Base-by-base conservation (phyloP, 2,329 filamentous ascomycete genomes). In the Cladophialophora carrionii region DNA sequence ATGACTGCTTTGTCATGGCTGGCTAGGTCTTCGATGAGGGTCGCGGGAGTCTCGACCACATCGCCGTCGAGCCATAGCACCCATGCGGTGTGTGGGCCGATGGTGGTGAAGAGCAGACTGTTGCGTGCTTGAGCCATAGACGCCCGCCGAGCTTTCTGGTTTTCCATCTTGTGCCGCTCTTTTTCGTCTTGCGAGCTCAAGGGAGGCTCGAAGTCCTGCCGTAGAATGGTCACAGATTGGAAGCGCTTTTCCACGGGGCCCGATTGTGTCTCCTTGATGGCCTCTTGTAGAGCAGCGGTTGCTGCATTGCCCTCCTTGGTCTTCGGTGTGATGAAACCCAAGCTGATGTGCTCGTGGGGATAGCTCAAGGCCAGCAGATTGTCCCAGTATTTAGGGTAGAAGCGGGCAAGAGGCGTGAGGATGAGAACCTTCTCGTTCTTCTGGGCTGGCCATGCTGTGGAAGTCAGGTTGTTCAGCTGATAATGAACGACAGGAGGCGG, bases 311-410 rank as follows among this genome's bases (percentile, higher is more conserved):
- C 95, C 72, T 97, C 93, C 75, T 90, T 90, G 55, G 88, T 96
- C 80, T 96, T 96, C 59, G 95, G 95, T 31, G 96, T 88, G 75
- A 99, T 98, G 80, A 98, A 99, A 46, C 92, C 95, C 31, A 99
- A 83, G 0, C 92, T 96, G 74, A 99, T 96, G 69, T 98, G 86
- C 65, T 96, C 90, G 79, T 97, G 95, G 2, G 95, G 95, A 76
- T 98, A 99, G 73, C 80, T 85, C 62, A 99, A 84, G 75, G 87
- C 87, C 71, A 93, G 77, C 31, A 99, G 83, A 73, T 98, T 99
- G 77, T 96, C 89, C 94, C 95, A 99, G 82, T 98, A 99, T 71
- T 85, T 88, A 72, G 90, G 88, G 78, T 97, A 98, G 83, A 98
- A 99, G 68, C 91, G 87, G 34, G 92, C 90, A 79, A 99, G 88